Percentiles rank a stretch among this genome's conserved stretches.
Evolutionary conservation across 2,329 filamentous ascomycete genomes (phyloP).

Genomic region (Pseudocercospora musae): DNA sequence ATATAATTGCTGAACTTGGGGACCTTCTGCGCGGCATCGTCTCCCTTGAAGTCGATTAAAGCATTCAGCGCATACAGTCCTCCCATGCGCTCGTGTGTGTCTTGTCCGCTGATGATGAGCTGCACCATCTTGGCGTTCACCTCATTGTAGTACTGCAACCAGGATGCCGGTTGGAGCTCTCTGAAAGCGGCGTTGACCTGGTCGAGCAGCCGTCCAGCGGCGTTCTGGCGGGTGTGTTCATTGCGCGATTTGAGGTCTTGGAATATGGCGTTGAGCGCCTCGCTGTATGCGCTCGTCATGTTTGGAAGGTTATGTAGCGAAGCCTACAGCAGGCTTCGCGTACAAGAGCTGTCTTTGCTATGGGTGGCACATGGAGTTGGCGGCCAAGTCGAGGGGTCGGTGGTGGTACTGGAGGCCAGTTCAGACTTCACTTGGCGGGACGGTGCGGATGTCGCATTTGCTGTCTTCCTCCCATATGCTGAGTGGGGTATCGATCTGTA

Average conservation of each 20-base stretch:
- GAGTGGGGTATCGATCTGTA: not conserved
- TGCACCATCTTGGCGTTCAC: constrained; percentile 63
- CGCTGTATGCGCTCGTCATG: constrained; percentile 34
- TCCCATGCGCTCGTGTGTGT: constrained; percentile 83
- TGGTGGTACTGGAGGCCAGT: not conserved
- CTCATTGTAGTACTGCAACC: constrained; percentile 66
- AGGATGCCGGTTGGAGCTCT: constrained; percentile 78
- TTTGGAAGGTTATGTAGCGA: constrained; percentile 1
- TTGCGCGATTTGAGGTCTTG: constrained; percentile 31
- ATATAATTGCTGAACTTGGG: constrained; percentile 91
- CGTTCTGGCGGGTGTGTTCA: constrained; percentile 29
- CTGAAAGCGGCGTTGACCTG: constrained; percentile 33
- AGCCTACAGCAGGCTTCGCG: constrained; percentile 8
- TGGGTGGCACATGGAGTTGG: not conserved
- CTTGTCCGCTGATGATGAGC: constrained; percentile 79
- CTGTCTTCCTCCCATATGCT: not conserved
- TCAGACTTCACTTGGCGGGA: constrained; percentile 1
- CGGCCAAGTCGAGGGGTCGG: not conserved
- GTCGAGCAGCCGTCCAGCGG: constrained; percentile 30
- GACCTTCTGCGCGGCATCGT: constrained; percentile 89
- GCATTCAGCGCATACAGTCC: constrained; percentile 89
- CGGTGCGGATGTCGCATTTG: not conserved
- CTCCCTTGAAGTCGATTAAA: constrained; percentile 92
- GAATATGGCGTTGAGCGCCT: constrained; percentile 32
- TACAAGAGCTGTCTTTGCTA: not conserved